A percentile compares a stretch with the other conserved stretches of the same genome.
Conservation (phyloP, 148 eudicot species). For the Nepenthes mirabilis region DNA sequence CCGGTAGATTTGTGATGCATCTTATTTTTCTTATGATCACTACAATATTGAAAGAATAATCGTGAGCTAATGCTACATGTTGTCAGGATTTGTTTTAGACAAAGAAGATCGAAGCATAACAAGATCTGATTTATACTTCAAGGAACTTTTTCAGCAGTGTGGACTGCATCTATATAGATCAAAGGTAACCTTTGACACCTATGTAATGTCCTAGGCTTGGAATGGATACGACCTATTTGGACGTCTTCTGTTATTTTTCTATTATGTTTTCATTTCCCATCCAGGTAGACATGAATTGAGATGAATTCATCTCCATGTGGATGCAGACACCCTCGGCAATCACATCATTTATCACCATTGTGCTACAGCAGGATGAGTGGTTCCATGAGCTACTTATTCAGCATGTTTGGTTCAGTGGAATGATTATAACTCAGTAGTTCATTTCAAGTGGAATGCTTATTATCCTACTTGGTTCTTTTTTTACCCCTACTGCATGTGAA, state of each 20-base stretch:
- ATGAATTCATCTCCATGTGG: too few relatives aligned
- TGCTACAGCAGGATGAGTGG: too few relatives aligned
- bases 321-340: too few relatives aligned
- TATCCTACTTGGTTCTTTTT: too few relatives aligned
- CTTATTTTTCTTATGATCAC: background rate
- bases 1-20: background rate
- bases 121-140: conserved; percentile 78
- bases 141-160: conserved; percentile 63
- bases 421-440: too few relatives aligned
- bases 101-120: conserved; percentile 82
- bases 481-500: too few relatives aligned
- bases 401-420: too few relatives aligned
- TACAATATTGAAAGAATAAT: background rate
- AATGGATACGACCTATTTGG: background rate
- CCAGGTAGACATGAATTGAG: too few relatives aligned
- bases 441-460: too few relatives aligned
- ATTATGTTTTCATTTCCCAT: background rate
- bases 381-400: too few relatives aligned
- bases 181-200: conserved; percentile 36
- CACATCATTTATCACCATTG: too few relatives aligned
- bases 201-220: background rate
- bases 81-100: conserved; percentile 81
- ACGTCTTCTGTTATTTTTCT: background rate
- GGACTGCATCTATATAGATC: conserved; percentile 65
- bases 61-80: conserved; percentile 1